Evolutionary conservation across 371 early-diverging fungal species (phyloP), one percentile per base, ranked within the genome.

Genomic region (Chytridium lagenaria): DNA sequence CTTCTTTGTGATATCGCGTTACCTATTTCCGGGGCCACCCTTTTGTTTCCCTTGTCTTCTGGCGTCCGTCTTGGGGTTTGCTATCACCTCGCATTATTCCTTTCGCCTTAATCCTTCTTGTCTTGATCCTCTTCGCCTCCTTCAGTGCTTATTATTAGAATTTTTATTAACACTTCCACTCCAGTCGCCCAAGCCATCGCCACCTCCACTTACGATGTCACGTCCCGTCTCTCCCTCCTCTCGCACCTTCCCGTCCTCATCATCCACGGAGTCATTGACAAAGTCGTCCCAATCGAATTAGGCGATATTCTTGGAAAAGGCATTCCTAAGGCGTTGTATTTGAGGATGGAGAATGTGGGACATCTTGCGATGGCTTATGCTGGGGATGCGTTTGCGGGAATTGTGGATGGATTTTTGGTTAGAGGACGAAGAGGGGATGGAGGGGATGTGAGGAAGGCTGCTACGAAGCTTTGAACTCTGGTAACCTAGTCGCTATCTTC

Each of bases 131-230:
- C n/a, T n/a, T n/a, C n/a, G n/a, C n/a, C n/a, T n/a, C n/a, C n/a
- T 44, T 44, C 12, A 44, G 7, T 44, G 19, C 44, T 7, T 19
- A 44, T 19, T 19, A 44, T 44, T 19, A 12, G 44, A 44, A 44
- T 7, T 44, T 52, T 26, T 5, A 26, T 52, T 26, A 52, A 52
- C 26, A 26, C 26, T 12, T 44, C 19, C 19, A 19, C 7, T 44
- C 19, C 26, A 52, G 55, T 52, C n/a, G 12, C 55, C 23, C 55
- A 52, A 52, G 55, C 55, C 12, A 52, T 22, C 16, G 55, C 55
- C 12, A 52, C 55, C 7, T 7, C 5, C 5, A 26, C 5, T 5
- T 52, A 52, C 55, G 26, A 52, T 52, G n/a, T 52, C 26, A 26
- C 55, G 5, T 7, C 12, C 26, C 55, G 12, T n/a, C 26, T 52